These are phyloP conservation scores for Cytospora leucostoma DNA, from an alignment of 2,329 filamentous ascomycete genomes.

Conservation along the genomic window DNA sequence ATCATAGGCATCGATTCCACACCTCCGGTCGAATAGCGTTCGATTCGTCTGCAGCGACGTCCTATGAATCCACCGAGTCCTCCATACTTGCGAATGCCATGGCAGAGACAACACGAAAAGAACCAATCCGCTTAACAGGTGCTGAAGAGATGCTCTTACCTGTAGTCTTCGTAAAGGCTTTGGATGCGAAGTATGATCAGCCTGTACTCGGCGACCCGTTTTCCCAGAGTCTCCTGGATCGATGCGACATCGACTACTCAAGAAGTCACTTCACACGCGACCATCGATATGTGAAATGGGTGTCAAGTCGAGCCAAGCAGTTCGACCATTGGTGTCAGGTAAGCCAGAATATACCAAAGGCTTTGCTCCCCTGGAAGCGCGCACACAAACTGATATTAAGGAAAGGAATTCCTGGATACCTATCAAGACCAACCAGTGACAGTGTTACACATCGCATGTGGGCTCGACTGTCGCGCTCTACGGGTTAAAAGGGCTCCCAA, in stretches of 20 bases:
- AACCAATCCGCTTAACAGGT: neutral
- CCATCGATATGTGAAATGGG: neutral
- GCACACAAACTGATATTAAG: neutral
- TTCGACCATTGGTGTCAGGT: neutral
- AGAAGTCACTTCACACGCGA: neutral
- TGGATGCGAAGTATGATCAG: neutral
- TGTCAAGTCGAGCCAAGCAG: neutral
- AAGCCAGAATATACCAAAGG: neutral
- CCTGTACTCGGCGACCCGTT: neutral
- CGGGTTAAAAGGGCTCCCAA: neutral
- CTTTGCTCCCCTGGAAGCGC: neutral
- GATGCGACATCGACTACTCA: neutral
- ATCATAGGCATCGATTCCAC: neutral
- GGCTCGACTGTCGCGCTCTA: conserved; percentile 14
- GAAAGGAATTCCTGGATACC: neutral
- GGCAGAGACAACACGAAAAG: neutral
- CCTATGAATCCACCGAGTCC: neutral
- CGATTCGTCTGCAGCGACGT: neutral
- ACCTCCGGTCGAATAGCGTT: neutral
- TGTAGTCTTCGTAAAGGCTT: neutral
- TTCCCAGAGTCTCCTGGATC: neutral
- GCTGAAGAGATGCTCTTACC: neutral
- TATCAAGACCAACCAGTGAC: neutral
- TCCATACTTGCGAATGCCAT: neutral
- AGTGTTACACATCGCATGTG: conserved; percentile 19